Conservation (phyloP, 2,329 filamentous ascomycete species). For the Aspergillus fumigatus region DNA sequence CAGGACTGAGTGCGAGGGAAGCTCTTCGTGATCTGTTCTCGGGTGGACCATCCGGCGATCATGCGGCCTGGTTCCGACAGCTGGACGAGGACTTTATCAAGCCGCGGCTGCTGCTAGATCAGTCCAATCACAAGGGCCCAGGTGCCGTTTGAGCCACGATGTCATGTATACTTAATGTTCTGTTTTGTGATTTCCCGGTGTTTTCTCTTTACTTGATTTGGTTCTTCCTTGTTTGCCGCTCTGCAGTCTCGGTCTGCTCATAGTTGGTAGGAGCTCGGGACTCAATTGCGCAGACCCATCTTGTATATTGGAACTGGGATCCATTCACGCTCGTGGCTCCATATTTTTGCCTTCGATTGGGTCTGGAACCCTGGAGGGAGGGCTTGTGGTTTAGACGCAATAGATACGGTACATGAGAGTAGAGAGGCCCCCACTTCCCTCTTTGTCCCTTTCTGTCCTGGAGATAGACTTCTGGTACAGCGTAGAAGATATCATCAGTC, state of each 20-base stretch:
- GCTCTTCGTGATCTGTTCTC: constrained; percentile 77
- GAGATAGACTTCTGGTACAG: background rate
- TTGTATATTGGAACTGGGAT: background rate
- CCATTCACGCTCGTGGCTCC: background rate
- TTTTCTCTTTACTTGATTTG: background rate
- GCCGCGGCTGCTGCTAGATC: constrained; percentile 80
- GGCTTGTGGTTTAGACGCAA: background rate
- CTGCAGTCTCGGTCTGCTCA: background rate
- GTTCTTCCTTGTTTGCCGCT: background rate
- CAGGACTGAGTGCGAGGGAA: constrained; percentile 63
- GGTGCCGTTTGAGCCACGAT: constrained; percentile 31
- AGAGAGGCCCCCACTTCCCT: background rate
- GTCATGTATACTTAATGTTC: constrained; percentile 8
- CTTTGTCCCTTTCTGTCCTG: background rate
- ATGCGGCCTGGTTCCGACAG: constrained; percentile 83
- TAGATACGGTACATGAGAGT: too few species aligned
- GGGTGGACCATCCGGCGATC: constrained; percentile 69
- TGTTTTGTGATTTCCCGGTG: background rate
- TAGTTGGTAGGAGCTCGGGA: background rate
- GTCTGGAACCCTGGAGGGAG: background rate
- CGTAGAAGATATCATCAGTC: background rate
- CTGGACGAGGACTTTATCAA: constrained; percentile 96
- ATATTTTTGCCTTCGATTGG: background rate
- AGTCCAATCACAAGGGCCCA: constrained; percentile 44
- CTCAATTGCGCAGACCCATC: background rate